Conservation (phyloP, 225 moss, liverwort and hornwort species). For the Thuidium tamariscinum region DNA sequence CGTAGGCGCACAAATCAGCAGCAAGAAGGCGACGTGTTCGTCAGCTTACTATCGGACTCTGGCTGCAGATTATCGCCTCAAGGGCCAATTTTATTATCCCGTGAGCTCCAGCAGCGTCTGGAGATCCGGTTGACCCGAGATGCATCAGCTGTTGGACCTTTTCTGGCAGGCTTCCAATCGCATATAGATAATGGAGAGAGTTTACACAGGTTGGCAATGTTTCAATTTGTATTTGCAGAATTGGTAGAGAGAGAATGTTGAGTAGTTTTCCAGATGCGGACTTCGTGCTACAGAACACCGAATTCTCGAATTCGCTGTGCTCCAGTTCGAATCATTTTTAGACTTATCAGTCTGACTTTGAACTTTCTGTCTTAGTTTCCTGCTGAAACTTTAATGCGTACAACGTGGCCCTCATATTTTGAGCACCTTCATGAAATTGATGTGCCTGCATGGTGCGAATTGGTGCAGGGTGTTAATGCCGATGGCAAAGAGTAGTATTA, state of each 20-base stretch:
- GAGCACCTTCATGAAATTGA: not conserved
- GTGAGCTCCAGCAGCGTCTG: constrained; percentile 52
- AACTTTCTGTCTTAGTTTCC: not conserved
- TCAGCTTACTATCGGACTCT: constrained; percentile 18
- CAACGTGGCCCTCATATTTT: not conserved
- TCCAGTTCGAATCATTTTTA: not conserved
- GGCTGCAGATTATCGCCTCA: constrained; percentile 31
- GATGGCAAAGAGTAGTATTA: constrained; percentile 21
- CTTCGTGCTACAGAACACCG: not conserved
- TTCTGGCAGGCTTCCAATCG: constrained; percentile 48
- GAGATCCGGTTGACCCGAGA: constrained; percentile 53
- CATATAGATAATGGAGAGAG: constrained; percentile 39
- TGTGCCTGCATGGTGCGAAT: not conserved
- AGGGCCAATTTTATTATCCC: constrained; percentile 24
- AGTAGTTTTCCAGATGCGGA: not conserved
- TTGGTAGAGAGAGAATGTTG: not conserved
- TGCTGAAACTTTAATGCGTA: not conserved
- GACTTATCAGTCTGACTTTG: not conserved
- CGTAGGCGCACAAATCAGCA: constrained; percentile 32
- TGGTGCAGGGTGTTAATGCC: constrained; percentile 57
- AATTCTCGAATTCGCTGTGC: not conserved
- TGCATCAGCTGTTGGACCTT: constrained; percentile 24
- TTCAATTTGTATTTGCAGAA: not conserved
- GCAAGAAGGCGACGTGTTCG: constrained; percentile 22
- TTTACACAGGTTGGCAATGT: constrained; percentile 55